Evolutionary conservation across 2,329 filamentous ascomycete genomes (phyloP), one percentile per base, ranked within the genome.

Genomic region (Chrysosphaeria jannelii): DNA sequence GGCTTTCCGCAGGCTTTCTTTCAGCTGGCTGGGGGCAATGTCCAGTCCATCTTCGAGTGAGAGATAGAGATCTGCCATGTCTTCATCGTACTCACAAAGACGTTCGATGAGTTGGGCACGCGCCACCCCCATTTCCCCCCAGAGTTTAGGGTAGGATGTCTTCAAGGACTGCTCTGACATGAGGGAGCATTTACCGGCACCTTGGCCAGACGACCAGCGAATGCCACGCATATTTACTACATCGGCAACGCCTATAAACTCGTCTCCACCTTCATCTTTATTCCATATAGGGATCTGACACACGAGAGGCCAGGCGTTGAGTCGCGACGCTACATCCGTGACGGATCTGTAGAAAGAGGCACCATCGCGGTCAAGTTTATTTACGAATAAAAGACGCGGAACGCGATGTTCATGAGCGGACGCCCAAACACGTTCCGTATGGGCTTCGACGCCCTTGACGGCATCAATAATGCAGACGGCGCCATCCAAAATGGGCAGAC

Each of bases 251-350:
- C 85, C 85, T 13, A 66, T 59, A 34, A 93, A 70, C 5, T 11
- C 19, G n/a, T 59, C 55, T 6, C 78, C 74, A 5, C 76, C 72
- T 28, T 69, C 72, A 6, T 78, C 72, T 28, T 69, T 67, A 5
- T 72, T 61, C 61, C 79, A 93, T 76, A 79, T 90, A 1, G 85
- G 85, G 30, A 93, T 79, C 36, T 90, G 79, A 36, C 81, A 91
- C 6, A 93, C 65, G 9, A 85, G 64, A 3, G 85, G 85, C 67
- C 72, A 89, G 2, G 67, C 71, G 28, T 64, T 60, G 11, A 97
- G 51, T 25, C 75, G 60, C 1, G 66, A 53, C 3, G 72, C 79
- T 14, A 91, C 67, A 36, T 93, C 79, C 27, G 70, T 67, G 1
- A 93, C 68, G 0, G 81, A 81, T 25, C 69, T 61, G 13, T 67